Base-by-base conservation (phyloP, 192 early-diverging fungal species). In the Backusella luteola region DNA sequence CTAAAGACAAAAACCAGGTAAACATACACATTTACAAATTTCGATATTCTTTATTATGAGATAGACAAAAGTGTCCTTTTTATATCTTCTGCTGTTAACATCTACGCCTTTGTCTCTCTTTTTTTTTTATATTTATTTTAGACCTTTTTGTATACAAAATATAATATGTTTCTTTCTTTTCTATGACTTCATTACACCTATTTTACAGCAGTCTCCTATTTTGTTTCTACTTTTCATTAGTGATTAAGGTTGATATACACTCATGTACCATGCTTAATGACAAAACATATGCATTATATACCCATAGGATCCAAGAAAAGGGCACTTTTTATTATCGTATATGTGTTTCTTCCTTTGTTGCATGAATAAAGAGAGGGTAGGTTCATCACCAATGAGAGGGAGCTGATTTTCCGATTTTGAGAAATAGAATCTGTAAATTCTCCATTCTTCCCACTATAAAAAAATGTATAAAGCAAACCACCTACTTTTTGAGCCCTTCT, bases 161-260 rank as follows among this genome's bases (percentile, higher is more conserved):
- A 11, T 26, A 21, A 4, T 14, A 29, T 29, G 23, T 3, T 63
- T 63, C 26, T 29, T 14, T 53, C 19, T 21, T 63, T 63, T 63
- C 56, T 26, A 63, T 63, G 56, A 63, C 56, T 63, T 63, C 56
- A 63, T 63, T 63, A 63, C 12, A 29, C 21, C n/a, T 63, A 63
- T 63, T 63, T 29, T 59, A 23, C 2, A 23, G 21, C 21, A 9
- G n/a, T 26, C 53, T 11, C 53, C 53, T 59, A 26, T 59, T 26
- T 59, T 59, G n/a, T 59, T 59, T 59, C 3, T 21, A 19, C 6
- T 59, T 59, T 59, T 12, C 8, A 23, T 59, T 59, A 49, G 15
- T 17, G 12, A 49, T 49, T 49, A 49, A 49, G 46, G 46, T 49
- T 49, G 46, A 4, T 5, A n/a, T 49, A 3, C 14, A 49, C 17